Evolutionary conservation across 768 basidiomycete genomes (phyloP).

Genomic region (Pisolithus orientalis): DNA sequence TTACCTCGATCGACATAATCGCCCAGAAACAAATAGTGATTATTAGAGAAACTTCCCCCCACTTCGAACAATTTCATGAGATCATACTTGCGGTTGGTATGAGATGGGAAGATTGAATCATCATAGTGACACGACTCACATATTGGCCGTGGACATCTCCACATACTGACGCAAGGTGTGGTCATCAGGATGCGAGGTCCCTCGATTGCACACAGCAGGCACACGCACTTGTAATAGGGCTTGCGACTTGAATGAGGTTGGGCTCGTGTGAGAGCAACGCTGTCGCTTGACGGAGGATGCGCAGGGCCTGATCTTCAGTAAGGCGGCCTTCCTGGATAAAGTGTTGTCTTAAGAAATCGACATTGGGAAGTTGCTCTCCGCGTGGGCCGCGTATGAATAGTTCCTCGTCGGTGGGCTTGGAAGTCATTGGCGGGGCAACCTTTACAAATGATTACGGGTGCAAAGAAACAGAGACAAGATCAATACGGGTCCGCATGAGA

Average conservation of each 20-base stretch:
- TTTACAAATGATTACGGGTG: conserved; percentile 24
- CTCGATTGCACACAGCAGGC: conserved; percentile 1
- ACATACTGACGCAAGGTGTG: conserved; percentile 58
- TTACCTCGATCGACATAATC: conserved; percentile 97
- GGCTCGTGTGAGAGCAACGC: conserved; percentile 67
- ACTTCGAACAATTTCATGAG: conserved; percentile 97
- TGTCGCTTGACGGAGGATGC: conserved; percentile 66
- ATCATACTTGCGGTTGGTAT: conserved; percentile 62
- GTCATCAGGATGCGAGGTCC: conserved; percentile 1
- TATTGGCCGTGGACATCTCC: conserved; percentile 99
- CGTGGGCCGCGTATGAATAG: conserved; percentile 54
- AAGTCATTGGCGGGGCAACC: conserved; percentile 64
- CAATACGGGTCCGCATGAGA: conserved; percentile 10
- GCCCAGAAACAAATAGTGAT: conserved; percentile 87
- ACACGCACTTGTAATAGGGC: conserved; percentile 83
- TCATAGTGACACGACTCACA: conserved; percentile 37
- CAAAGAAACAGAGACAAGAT: conserved; percentile 11
- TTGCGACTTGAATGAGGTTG: conserved; percentile 80
- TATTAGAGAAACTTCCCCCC: conserved; percentile 80
- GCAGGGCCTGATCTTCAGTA: conserved; percentile 79
- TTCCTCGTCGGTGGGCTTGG: conserved; percentile 65
- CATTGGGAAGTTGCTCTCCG: conserved; percentile 49
- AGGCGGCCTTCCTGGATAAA: conserved; percentile 84
- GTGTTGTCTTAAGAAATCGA: conserved; percentile 78
- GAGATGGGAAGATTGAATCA: not conserved